A percentile compares a stretch with the other conserved stretches of the same genome.
phyloP scores from a whole-genome alignment of 108 stramenopile species.

The Nannochloropsis gaditana region DNA sequence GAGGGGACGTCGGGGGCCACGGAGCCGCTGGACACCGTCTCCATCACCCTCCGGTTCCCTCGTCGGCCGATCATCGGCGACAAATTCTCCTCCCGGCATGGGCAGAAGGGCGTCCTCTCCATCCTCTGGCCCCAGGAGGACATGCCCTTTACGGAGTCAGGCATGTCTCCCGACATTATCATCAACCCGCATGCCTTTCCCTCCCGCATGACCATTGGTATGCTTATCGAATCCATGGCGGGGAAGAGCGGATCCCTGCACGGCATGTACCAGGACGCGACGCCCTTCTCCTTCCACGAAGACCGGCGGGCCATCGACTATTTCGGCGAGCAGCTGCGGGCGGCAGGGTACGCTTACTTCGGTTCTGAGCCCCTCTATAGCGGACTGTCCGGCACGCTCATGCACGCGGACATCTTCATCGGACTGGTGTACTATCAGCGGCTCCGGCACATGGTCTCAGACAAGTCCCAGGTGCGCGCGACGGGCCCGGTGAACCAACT shows the following conservation, averaged over 20 bases:
- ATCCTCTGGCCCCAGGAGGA: conserved; percentile 97
- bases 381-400: conserved; percentile 87
- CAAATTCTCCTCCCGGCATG: conserved; percentile 97
- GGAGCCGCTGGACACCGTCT: conserved; percentile 38
- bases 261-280: conserved; percentile 88
- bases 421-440: conserved; percentile 98
- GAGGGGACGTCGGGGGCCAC: conserved; percentile 23
- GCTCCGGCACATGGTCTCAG: conserved; percentile 98
- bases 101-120: conserved; percentile 96
- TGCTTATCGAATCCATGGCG: conserved; percentile 99
- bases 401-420: conserved; percentile 97
- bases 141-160: conserved; percentile 98
- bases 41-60: conserved; percentile 82
- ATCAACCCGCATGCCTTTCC: conserved; percentile 98
- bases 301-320: conserved; percentile 83
- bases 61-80: conserved; percentile 97
- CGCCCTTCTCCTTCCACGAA: conserved; percentile 96
- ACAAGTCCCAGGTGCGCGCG: conserved; percentile 96
- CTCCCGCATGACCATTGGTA: conserved; percentile 97
- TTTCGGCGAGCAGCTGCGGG: conserved; percentile 94
- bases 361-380: conserved; percentile 97
- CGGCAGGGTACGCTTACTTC: conserved; percentile 94
- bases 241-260: conserved; percentile 94
- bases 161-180: conserved; percentile 92
- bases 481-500: conserved; percentile 89